A percentile compares a stretch with the other conserved stretches of the same genome.
phyloP scores from a whole-genome alignment of 208 protist genomes.

The Acanthamoeba rhysodes region DNA sequence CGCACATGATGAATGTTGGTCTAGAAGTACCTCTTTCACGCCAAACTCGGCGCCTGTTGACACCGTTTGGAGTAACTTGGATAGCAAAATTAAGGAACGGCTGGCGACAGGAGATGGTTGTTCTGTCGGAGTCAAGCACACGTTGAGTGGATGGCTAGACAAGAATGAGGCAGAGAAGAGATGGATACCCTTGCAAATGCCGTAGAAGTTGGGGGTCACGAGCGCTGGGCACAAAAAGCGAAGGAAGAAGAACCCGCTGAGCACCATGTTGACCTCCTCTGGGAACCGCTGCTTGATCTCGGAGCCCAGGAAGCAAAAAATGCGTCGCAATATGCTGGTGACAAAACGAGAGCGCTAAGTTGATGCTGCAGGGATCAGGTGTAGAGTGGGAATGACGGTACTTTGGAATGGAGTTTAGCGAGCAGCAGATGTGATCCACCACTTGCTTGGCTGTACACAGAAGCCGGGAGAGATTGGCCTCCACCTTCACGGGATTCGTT shows the following conservation, averaged over 20 bases:
- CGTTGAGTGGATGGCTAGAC: not conserved
- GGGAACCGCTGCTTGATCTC: constrained; percentile 50
- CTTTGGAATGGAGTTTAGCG: constrained; percentile 36
- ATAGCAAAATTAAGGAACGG: constrained; percentile 37
- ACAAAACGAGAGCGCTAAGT: not conserved
- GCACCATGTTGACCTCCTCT: constrained; percentile 36
- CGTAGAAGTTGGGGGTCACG: constrained; percentile 45
- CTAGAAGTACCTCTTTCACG: not conserved
- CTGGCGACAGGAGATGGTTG: not conserved
- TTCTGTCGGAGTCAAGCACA: not conserved
- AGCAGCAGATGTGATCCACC: constrained; percentile 59
- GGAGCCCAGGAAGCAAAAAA: constrained; percentile 28
- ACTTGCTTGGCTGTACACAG: constrained; percentile 54
- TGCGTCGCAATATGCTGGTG: not conserved
- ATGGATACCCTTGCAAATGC: not conserved
- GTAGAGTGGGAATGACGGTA: not conserved
- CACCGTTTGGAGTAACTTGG: constrained; percentile 40
- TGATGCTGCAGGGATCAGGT: not conserved
- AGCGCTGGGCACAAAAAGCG: constrained; percentile 37
- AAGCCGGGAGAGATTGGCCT: constrained; percentile 19
- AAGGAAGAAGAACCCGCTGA: constrained; percentile 44
- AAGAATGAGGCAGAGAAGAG: not conserved
- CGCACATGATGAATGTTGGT: not conserved
- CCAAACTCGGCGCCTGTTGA: constrained; percentile 24
- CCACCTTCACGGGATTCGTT: not conserved